Evolutionary conservation across 2,329 filamentous ascomycete genomes (phyloP), one percentile per base, ranked within the genome.

Genomic region (Talaromyces sp.): DNA sequence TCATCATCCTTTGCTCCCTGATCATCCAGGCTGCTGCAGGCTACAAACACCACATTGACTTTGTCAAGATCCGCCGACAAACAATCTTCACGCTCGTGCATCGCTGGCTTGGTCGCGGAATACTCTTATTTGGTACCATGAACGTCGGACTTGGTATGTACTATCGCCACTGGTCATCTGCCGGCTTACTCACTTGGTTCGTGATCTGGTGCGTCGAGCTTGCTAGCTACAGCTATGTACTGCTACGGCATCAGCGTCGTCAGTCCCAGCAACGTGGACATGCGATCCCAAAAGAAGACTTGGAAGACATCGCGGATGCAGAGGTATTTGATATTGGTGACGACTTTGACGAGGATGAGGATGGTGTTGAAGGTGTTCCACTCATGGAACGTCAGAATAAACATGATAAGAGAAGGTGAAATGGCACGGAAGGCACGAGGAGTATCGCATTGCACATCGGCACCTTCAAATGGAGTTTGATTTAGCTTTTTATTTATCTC

Each of bases 11-110:
- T 7, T 60, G 54, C n/a, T 49, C 60, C 7, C 39, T 68, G 24
- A 62, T 66, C 35, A 33, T 60, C 19, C 66, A 68, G 22, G 62
- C 64, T 59, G 64, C 60, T 39, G 45, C 65, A 4, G 66, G 66
- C 13, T 68, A 68, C 65, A 68, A 64, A 47, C 66, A 68, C 37
- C 66, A 68, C 24, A 62, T 64, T 6, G 65, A 66, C 58, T 68
- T 68, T 50, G 66, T 68, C 37, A 52, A 49, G n/a, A 58, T 60
- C 27, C 66, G 60, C n/a, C 64, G 62, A 43, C 65, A 61, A 43
- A 61, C 61, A 14, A 50, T 66, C 1, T 68, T 61, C 37, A 66
- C 64, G n/a, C 54, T 63, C 11, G 33, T 64, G 2, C 66, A 68
- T 24, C 35, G 64, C 19, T 68, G 66, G 66, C 64, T 68, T 6